phyloP scores from a whole-genome alignment of 257 asterid species.

The Ehretia macrophylla region DNA sequence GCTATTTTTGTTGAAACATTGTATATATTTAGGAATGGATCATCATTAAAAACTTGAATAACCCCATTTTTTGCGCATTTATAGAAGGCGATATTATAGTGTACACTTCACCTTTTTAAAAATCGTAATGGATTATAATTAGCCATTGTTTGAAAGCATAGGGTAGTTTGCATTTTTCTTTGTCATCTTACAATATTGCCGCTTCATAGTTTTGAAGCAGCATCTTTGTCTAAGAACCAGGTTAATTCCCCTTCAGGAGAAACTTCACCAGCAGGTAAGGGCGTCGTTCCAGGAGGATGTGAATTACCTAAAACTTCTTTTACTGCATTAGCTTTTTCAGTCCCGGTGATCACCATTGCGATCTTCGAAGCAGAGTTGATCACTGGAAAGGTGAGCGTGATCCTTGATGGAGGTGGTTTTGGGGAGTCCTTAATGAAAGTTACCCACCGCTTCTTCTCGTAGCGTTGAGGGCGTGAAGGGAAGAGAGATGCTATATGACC shows the following conservation, averaged over 20 bases:
- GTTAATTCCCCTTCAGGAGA: constrained; percentile 55
- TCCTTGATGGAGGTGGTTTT: constrained; percentile 78
- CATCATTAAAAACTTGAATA: too few relatives aligned
- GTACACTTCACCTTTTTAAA: too few relatives aligned
- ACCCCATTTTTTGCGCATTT: too few relatives aligned
- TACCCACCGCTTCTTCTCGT: constrained; percentile 64
- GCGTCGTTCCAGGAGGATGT: neutral
- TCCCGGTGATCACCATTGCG: constrained; percentile 88
- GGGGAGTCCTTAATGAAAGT: constrained; percentile 84
- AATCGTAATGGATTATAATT: too few relatives aligned
- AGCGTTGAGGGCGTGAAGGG: constrained; percentile 56
- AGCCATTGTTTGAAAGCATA: too few relatives aligned
- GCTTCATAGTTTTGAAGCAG: constrained; percentile 50
- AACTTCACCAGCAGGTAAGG: constrained; percentile 52
- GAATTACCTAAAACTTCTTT: constrained; percentile 31
- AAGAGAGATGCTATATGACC: constrained; percentile 89
- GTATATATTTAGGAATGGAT: too few relatives aligned
- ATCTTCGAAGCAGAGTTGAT: constrained; percentile 67
- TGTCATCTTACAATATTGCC: neutral
- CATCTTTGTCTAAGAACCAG: constrained; percentile 77
- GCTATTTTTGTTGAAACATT: too few relatives aligned
- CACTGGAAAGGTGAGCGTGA: constrained; percentile 84
- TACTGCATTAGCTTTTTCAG: constrained; percentile 46
- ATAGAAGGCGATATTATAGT: too few relatives aligned
- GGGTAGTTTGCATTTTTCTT: too few relatives aligned